Evolutionary conservation across 176 grass and related monocot species (phyloP).

Genomic region (Eleusine coracana): DNA sequence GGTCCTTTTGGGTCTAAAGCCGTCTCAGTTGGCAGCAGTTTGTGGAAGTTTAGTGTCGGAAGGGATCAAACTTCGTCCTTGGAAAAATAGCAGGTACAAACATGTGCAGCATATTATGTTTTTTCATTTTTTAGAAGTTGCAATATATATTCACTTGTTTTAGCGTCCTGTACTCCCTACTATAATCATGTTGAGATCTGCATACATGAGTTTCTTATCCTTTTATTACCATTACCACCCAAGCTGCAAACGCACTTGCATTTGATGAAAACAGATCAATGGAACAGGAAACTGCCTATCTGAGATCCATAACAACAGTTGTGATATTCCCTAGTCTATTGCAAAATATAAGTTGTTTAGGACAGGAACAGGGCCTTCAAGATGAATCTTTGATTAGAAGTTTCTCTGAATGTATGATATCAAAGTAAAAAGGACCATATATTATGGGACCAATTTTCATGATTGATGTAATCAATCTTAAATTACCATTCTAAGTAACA

Average conservation of each 20-base stretch:
- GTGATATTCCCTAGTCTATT: not conserved
- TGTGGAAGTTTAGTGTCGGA: constrained; percentile 99
- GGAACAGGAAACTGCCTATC: constrained; percentile 7
- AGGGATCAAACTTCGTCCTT: constrained; percentile 96
- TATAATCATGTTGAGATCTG: constrained; percentile 32
- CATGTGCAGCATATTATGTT: not conserved
- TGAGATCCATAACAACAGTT: constrained; percentile 6
- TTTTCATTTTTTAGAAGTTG: constrained; percentile 20
- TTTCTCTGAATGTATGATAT: not conserved
- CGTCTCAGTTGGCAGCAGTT: constrained; percentile 87
- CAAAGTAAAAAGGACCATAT: not conserved
- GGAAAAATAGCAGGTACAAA: constrained; percentile 78
- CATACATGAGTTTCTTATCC: constrained; percentile 17
- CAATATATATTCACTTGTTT: not conserved
- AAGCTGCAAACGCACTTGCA: constrained; percentile 7
- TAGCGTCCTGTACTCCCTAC: not conserved
- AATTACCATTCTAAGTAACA: not conserved
- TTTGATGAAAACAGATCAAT: constrained; percentile 24
- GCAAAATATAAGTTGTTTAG: not conserved
- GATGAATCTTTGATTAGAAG: not conserved
- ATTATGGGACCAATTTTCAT: not conserved
- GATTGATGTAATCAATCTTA: not conserved
- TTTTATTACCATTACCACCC: not conserved
- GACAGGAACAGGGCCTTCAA: not conserved
- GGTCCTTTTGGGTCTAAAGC: constrained; percentile 85